Evolutionary conservation across 495 filamentous ascomycete genomes (phyloP).

Genomic region (Penicillium odoratum): DNA sequence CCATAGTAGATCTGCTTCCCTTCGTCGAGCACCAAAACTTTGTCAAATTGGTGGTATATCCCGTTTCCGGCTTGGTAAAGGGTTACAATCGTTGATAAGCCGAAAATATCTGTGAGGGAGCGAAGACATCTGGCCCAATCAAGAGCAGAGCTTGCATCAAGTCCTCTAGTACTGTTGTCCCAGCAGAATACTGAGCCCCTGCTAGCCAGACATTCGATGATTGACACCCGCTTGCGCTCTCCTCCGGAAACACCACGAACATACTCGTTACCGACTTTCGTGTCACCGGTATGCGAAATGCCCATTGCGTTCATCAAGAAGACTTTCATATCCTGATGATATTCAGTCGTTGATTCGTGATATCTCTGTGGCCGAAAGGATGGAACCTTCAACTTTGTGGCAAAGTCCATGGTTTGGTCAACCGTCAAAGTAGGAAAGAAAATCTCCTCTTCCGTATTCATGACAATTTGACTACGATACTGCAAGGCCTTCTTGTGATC

Average conservation of each 20-base stretch:
- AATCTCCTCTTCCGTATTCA: slow-evolving; percentile 67
- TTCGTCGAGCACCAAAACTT: slow-evolving; percentile 65
- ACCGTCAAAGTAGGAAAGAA: slow-evolving; percentile 71
- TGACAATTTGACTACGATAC: slow-evolving; percentile 71
- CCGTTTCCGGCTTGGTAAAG: slow-evolving; percentile 64
- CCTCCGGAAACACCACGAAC: slow-evolving; percentile 81
- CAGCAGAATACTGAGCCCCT: slow-evolving; percentile 58
- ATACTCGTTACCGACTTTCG: slow-evolving; percentile 75
- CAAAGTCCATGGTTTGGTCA: slow-evolving; percentile 69
- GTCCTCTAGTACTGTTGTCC: slow-evolving; percentile 61
- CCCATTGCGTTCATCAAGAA: slow-evolving; percentile 70
- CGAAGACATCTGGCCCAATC: slow-evolving; percentile 49
- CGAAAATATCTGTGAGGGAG: slow-evolving; percentile 45
- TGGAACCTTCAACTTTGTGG: slow-evolving; percentile 41
- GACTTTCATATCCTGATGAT: slow-evolving; percentile 53
- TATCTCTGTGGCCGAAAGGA: slow-evolving; percentile 31
- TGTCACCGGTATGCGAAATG: slow-evolving; percentile 75
- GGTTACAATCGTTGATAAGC: slow-evolving; percentile 47
- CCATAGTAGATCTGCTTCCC: slow-evolving; percentile 64
- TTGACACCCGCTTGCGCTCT: slow-evolving; percentile 72
- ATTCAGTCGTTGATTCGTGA: slow-evolving; percentile 57
- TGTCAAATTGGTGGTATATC: slow-evolving; percentile 66
- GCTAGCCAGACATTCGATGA: too few species aligned
- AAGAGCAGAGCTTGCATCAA: slow-evolving; percentile 61
- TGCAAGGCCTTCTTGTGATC: slow-evolving; percentile 52